Evolutionary conservation across 352 stramenopile genomes (phyloP).

Genomic region (Phytophthora hibernalis): DNA sequence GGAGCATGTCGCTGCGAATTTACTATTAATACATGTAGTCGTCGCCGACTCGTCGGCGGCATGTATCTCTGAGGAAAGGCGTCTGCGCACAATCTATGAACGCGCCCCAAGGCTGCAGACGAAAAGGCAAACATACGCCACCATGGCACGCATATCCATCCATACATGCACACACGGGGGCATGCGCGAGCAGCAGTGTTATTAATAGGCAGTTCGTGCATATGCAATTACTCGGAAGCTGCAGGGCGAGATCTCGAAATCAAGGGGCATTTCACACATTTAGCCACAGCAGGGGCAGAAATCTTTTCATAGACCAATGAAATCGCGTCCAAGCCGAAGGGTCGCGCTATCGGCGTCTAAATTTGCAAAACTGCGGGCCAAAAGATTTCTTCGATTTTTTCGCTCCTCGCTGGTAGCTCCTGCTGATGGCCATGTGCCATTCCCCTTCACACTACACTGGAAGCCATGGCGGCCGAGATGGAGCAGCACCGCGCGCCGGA

Average conservation of each 20-base stretch:
- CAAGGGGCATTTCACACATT: conserved; percentile 23
- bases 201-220: not conserved
- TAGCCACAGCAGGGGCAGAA: conserved; percentile 18
- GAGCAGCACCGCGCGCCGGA: conserved; percentile 43
- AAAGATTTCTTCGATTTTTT: conserved; percentile 55
- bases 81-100: conserved; percentile 14
- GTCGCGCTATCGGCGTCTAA: conserved; percentile 14
- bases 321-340: conserved; percentile 5
- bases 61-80: conserved; percentile 32
- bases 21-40: no score
- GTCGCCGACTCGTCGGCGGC: conserved; percentile 22
- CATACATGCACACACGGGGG: not conserved
- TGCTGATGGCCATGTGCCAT: conserved; percentile 39
- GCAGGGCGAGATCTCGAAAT: conserved; percentile 25
- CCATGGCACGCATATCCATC: no score
- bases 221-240: not conserved
- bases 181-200: no score
- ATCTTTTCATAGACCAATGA: conserved; percentile 27
- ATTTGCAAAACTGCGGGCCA: conserved; percentile 20
- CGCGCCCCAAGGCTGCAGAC: conserved; percentile 3
- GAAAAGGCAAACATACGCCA: not conserved
- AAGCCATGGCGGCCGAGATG: conserved; percentile 35
- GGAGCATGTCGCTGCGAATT: conserved; percentile 12
- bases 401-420: not conserved
- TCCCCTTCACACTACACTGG: conserved; percentile 15